Percentiles rank a stretch among this genome's conserved stretches.
These are phyloP conservation scores for Boletus tomentosulus DNA, from an alignment of 768 basidiomycete species.

Conservation along the genomic window DNA sequence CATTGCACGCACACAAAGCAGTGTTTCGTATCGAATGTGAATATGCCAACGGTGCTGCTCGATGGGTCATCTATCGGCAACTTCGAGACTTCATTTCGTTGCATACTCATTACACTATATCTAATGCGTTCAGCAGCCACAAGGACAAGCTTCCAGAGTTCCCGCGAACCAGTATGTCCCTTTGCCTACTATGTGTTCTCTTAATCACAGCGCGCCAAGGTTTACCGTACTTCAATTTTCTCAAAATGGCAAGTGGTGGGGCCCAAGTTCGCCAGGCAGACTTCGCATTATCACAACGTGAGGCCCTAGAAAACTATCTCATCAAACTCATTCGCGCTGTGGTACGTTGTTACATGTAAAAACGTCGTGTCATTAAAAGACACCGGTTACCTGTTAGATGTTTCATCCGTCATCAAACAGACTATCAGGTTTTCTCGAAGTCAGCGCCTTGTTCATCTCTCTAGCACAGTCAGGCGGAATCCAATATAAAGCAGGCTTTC, in stretches of 20 bases:
- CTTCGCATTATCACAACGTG: conserved; percentile 78
- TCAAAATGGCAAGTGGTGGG: conserved; percentile 56
- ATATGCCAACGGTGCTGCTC: conserved; percentile 86
- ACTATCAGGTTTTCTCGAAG: conserved; percentile 84
- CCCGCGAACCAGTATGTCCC: conserved; percentile 65
- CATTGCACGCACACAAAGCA: conserved; percentile 68
- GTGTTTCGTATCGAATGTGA: conserved; percentile 93
- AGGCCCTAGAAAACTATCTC: conserved; percentile 83
- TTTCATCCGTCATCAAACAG: conserved; percentile 92
- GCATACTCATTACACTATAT: conserved; percentile 84
- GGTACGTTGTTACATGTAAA: conserved; percentile 41
- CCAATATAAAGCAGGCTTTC: conserved; percentile 88
- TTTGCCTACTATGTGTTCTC: neutral
- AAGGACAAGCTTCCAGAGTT: conserved; percentile 86
- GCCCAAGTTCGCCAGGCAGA: conserved; percentile 60
- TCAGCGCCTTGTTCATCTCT: conserved; percentile 80
- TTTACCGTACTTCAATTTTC: conserved; percentile 87
- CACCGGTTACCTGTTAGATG: conserved; percentile 54
- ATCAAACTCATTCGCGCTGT: conserved; percentile 85
- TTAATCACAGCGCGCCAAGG: conserved; percentile 37
- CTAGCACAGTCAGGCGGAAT: conserved; percentile 77
- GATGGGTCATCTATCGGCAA: conserved; percentile 96
- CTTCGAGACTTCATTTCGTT: conserved; percentile 88
- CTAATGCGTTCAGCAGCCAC: conserved; percentile 73
- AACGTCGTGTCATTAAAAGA: neutral